Percentiles rank a stretch among this genome's conserved stretches.
Evolutionary conservation across 352 stramenopile species (phyloP).

Genomic region (Phytophthora podocarpi): DNA sequence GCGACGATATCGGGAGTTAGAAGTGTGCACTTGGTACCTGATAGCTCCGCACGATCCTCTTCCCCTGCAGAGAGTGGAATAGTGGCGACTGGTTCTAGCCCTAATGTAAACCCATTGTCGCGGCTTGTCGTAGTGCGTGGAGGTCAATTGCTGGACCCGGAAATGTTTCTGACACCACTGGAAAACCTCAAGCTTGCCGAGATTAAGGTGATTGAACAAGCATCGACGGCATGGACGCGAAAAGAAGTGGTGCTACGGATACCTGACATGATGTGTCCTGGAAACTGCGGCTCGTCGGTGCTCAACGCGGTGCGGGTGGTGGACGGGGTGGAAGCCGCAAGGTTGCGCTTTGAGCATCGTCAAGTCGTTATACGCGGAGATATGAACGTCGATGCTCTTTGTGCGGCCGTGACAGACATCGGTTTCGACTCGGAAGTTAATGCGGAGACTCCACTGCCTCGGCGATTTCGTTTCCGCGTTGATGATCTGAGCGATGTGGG

Average conservation of each 20-base stretch:
- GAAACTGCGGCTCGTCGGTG: conserved; percentile 78
- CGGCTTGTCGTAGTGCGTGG: conserved; percentile 41
- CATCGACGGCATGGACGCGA: conserved; percentile 43
- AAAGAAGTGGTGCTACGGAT: conserved; percentile 75
- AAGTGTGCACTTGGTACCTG: conserved; percentile 53
- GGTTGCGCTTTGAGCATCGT: conserved; percentile 63
- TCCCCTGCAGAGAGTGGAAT: conserved; percentile 1
- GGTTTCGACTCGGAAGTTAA: conserved; percentile 64
- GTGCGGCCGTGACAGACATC: conserved; percentile 46
- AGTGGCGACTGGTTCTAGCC: not conserved
- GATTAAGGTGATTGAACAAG: conserved; percentile 44
- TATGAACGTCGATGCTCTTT: conserved; percentile 49
- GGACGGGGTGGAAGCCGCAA: conserved; percentile 49
- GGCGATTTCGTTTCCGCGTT: conserved; percentile 61
- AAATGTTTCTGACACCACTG: conserved; percentile 28
- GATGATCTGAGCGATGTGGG: conserved; percentile 40
- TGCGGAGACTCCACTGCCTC: conserved; percentile 45
- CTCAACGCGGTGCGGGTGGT: conserved; percentile 59
- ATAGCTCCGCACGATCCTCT: not conserved
- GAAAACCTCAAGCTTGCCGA: conserved; percentile 33
- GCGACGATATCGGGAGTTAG: conserved; percentile 40
- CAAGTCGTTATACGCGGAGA: conserved; percentile 61
- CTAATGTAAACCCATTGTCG: conserved; percentile 1
- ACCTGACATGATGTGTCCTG: conserved; percentile 83
- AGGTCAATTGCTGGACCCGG: conserved; percentile 32